These are phyloP conservation scores for Puya raimondii DNA, from an alignment of 176 grass and related monocot genomes.

Conservation along the genomic window DNA sequence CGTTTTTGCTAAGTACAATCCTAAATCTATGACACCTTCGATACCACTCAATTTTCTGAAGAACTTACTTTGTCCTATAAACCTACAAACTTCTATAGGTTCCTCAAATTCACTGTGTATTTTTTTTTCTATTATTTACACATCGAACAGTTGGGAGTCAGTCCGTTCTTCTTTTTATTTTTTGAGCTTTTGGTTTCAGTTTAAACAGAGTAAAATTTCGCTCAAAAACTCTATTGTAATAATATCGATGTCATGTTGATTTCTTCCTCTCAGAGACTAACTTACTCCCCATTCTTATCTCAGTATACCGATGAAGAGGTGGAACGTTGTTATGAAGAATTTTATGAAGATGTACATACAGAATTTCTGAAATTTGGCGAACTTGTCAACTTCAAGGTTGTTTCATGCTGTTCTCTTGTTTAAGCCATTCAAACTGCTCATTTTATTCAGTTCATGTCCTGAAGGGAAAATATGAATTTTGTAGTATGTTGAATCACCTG, in stretches of 20 bases:
- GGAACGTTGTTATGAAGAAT: slow-evolving; percentile 89
- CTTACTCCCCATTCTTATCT: slow-evolving; percentile 25
- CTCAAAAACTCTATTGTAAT: background rate
- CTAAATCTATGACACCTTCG: too few species aligned
- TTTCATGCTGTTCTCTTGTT: slow-evolving; percentile 18
- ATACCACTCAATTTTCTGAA: too few species aligned
- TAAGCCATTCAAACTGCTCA: background rate
- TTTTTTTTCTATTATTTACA: too few species aligned
- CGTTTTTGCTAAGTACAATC: too few species aligned
- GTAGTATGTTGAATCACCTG: too few species aligned
- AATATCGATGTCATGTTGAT: slow-evolving; percentile 8
- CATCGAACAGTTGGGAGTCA: too few species aligned
- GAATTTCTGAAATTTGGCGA: slow-evolving; percentile 96
- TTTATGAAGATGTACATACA: slow-evolving; percentile 98
- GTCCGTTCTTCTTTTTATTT: too few species aligned
- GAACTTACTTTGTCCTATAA: too few species aligned
- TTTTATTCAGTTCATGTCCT: background rate
- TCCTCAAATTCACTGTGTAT: background rate
- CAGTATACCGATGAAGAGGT: slow-evolving; percentile 97
- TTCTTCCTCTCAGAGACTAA: slow-evolving; percentile 26
- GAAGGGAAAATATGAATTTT: background rate
- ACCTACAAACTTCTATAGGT: too few species aligned
- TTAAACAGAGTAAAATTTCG: background rate
- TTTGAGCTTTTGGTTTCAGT: background rate
- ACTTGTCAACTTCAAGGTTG: slow-evolving; percentile 94